These are phyloP conservation scores for Neurospora tetrasperma DNA, from an alignment of 495 filamentous ascomycete genomes.

Conservation along the genomic window DNA sequence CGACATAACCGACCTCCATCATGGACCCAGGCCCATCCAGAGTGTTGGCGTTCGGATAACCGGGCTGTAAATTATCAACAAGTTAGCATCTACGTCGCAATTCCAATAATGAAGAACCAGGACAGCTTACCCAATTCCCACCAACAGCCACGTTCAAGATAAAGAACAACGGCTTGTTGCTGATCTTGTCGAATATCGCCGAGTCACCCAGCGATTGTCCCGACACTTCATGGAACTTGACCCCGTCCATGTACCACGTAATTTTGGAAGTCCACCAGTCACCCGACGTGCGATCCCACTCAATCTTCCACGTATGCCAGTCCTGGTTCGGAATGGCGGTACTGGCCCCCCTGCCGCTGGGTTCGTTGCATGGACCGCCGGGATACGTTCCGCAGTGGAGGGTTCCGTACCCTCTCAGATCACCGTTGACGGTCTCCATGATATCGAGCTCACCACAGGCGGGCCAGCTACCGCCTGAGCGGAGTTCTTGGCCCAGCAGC, in stretches of 20 bases:
- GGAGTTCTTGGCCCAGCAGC: conserved; percentile 36
- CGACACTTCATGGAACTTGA: conserved; percentile 29
- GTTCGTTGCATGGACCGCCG: conserved; percentile 38
- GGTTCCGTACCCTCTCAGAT: conserved; percentile 34
- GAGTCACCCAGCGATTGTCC: conserved; percentile 27
- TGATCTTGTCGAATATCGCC: conserved; percentile 30
- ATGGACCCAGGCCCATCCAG: conserved; percentile 30
- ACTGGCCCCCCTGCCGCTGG: conserved; percentile 25
- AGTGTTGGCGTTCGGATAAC: conserved; percentile 28
- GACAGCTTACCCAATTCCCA: conserved; percentile 34
- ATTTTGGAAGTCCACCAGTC: conserved; percentile 35
- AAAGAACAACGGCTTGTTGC: conserved; percentile 29
- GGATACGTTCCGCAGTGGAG: conserved; percentile 33
- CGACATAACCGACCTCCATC: conserved; percentile 40
- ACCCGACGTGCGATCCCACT: conserved; percentile 30
- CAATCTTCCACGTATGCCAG: conserved; percentile 39
- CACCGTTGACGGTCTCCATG: conserved; percentile 39
- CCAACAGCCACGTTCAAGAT: conserved; percentile 44
- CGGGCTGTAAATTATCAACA: conserved; percentile 21
- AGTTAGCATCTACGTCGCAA: neutral
- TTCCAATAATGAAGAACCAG: neutral
- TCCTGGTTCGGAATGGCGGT: conserved; percentile 28
- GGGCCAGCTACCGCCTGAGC: conserved; percentile 33
- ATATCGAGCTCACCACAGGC: conserved; percentile 42
- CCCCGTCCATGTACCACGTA: conserved; percentile 38